Evolutionary conservation across 1,284 basidiomycete genomes (phyloP), one percentile per base, ranked within the genome.

Genomic region (Pholiota adiposa): DNA sequence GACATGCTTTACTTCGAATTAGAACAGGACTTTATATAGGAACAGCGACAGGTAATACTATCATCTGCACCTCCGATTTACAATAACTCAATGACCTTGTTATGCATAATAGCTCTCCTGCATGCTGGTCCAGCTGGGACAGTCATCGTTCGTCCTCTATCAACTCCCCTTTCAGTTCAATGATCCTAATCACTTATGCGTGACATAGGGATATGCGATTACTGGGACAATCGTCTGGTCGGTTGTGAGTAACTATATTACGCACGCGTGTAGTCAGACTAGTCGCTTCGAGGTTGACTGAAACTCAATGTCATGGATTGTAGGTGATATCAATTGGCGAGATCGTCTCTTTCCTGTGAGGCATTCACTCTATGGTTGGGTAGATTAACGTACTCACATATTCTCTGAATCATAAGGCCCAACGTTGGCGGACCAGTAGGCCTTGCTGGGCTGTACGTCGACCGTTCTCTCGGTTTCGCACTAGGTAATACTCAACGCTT

Each of bases 251-350:
- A 29, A 11, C 12, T 11, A 21, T 23, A n/a, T 11, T 29, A 36
- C 9, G 18, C 31, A 23, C 21, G 9, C 3, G 5, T 40, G 21
- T 7, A 21, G 12, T 8, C 8, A 11, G 16, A 40, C 31, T n/a
- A 4, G 36, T 38, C n/a, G n/a, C n/a, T n/a, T n/a, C n/a, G n/a
- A n/a, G n/a, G n/a, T n/a, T n/a, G n/a, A n/a, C n/a, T n/a, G n/a
- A n/a, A n/a, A n/a, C n/a, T n/a, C n/a, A n/a, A n/a, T n/a, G n/a
- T n/a, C n/a, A n/a, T n/a, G n/a, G n/a, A n/a, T n/a, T n/a, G n/a
- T n/a, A n/a, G 63, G 63, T 64, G 5, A 60, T 62, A 61, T 64
- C 63, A 5, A 64, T 64, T 40, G 60, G 63, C n/a, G 60, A 64
- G 48, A 64, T 64, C 48, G 63, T 64, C 16, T 54, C 60, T 38